Evolutionary conservation across 257 asterid species (phyloP), one percentile per base, ranked within the genome.

Genomic region (Ehretia macrophylla): DNA sequence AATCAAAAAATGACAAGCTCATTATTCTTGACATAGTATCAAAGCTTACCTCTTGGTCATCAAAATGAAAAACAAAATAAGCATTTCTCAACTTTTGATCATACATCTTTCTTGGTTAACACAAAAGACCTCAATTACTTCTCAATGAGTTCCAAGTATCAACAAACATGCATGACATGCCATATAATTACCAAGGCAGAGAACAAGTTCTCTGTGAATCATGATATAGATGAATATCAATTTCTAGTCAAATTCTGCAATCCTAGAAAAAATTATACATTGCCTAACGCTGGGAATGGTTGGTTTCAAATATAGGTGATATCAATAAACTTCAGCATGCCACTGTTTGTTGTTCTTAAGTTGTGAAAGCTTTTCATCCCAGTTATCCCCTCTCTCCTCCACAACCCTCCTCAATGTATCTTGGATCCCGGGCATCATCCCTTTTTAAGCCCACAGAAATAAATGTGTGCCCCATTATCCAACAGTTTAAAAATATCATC

Each of bases 361-460:
- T 54, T 76, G 83, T 6, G 94, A 74, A 8, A 86, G 93, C 86
- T 84, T 88, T 80, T 77, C 73, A 10, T 86, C 97, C 97, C 99
- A 92, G 64, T 80, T 88, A 69, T 92, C 97, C 55, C 96, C 99
- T 51, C 95, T 77, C 75, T 68, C 63, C 71, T 78, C 95, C 1
- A 97, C 96, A 37, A 86, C 97, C 78, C 77, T 83, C 81, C 77
- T 92, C 72, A 92, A 67, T 6, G 99, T 92, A 11, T 83, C 99
- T 55, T 92, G 99, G 65, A 92, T 92, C 59, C 99, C 99, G 0
- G 94, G 95, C 97, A 92, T 92, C 99, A 92, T 92, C 55, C 99
- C 99, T 65, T n/a, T n/a, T 86, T 88, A 32, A 92, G 88, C 77
- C 96, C 99, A 32, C 97, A 92, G 79, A 92, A 92, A 70, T 92